Evolutionary conservation across 1,139 yeast species (phyloP), one percentile per base, ranked within the genome.

Genomic region (Meyerozyma sp.): DNA sequence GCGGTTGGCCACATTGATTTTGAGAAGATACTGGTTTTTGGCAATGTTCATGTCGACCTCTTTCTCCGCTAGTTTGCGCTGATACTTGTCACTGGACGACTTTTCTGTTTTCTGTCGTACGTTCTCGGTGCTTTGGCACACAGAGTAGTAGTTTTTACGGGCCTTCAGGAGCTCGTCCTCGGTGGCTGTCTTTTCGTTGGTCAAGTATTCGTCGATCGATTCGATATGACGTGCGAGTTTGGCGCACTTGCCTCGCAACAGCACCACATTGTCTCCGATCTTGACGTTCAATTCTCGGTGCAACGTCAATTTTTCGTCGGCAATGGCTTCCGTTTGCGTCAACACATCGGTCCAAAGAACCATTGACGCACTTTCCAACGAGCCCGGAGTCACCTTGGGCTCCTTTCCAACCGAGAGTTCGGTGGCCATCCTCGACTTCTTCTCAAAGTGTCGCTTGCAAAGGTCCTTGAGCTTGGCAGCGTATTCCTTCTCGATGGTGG

Each of bases 311-410:
- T 81, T 82, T 56, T 88, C 95, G 43, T 75, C 79, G 26, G 96
- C 85, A 39, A 88, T 77, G 26, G 76, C 71, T 60, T 91, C 97
- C 0, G 97, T 88, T 58, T 89, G 95, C 5, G 88, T 77, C 48
- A 93, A 72, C 11, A 93, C 79, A 52, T 89, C 95, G 40, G 82
- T 87, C 98, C 98, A 93, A 4, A 95, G 80, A n/a, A 89, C 96
- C 51, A 91, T 66, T n/a, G 89, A 77, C 0, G 97, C 96, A 50
- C 88, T 79, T 58, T 94, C 98, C 42, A 93, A 69, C 0, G 97
- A 90, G 0, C 99, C 98, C 0, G 98, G 98, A 0, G 99, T 93
- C 44, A 88, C 77, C 39, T 82, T 79, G 0, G 99, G 98, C 25
- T 79, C 78, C 50, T 89, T 96, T 25, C 99, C 99, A 7, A 94